Base-by-base conservation (phyloP, 2,329 filamentous ascomycete genomes). In the Parafenestella ontariensis region DNA sequence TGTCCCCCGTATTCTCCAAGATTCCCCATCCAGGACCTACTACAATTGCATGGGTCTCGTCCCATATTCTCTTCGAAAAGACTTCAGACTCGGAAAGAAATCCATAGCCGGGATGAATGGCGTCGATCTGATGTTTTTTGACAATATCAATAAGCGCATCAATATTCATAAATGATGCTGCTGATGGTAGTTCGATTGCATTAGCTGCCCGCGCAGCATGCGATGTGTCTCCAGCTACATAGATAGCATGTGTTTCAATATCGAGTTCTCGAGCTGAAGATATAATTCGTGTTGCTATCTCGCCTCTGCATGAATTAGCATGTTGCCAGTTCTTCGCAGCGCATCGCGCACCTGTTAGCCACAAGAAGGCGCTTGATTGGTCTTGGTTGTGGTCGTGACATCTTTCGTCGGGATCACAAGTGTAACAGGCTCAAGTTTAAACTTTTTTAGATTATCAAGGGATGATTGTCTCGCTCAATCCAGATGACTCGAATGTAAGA, bases 251-350 rank as follows among this genome's bases (percentile, higher is more conserved):
- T 1, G 84, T 86, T 49, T 85, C 80, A 8, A 87, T 76, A 11
- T 74, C 76, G 3, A 87, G 75, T 70, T 89, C 86, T 36, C 84
- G 78, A n/a, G 83, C 83, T 50, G 85, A 80, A 26, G 82, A 80
- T 29, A 88, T 75, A 43, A 88, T 85, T 11, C 86, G 80, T 2
- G 84, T 81, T 49, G 86, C 85, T 46, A 89, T 88, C 70, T 89
- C 87, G 50, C 86, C 87, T 75, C 85, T 86, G 47, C 7, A 7
- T 20, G 1, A 24, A 18, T 52, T 39, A 58, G 53, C 13, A 54
- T 45, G 5, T 2, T 7, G 7, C 20, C 4, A 0, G 21, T 15
- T 10, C 26, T 24, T 7, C 8, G 2, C 21, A 23, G 24, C 6
- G 21, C 23, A 20, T 36, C 29, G 42, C 34, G 18, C 66, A 82